Base-by-base conservation (phyloP, 768 basidiomycete genomes). In the Cystofilobasidium ferigula region DNA sequence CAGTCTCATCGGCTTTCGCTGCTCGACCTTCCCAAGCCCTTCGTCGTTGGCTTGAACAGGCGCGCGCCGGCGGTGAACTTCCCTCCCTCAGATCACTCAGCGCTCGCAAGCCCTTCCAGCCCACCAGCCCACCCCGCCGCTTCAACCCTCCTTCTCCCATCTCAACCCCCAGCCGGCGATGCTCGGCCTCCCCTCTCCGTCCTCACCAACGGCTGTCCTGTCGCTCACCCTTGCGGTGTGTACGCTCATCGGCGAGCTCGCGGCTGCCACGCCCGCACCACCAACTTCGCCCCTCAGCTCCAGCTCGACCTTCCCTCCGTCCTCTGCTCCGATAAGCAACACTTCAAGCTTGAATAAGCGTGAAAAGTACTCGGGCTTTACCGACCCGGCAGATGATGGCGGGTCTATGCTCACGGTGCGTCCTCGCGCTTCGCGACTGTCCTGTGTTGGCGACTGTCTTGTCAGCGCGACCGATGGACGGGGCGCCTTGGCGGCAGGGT, bases 321-420 rank as follows among this genome's bases (percentile, higher is more conserved):
- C n/a, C n/a, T n/a, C n/a, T n/a, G n/a, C n/a, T n/a, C 61, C 42
- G 28, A 24, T 28, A 53, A 24, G n/a, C 40, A 38, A 35, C 5
- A 18, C 7, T 42, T n/a, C n/a, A n/a, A 14, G 40, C 40, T 18
- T 42, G 40, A 18, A 3, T 18, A 42, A 42, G 24, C 62, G 42
- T 13, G 54, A 36, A 12, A 2, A 30, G 22, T 30, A 42, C 32
- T 32, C 43, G 18, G 58, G 58, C 36, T 64, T 56, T 26, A 26
- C 10, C 30, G 57, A 64, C 34, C 63, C 63, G 22, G 10, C 24
- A 20, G 12, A 13, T 32, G 22, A 30, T 16, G 63, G 63, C n/a
- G 63, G 63, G 18, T 3, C 9, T 14, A 64, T 64, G 63, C 63
- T 64, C 28, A 64, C 63, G n/a, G 62, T 63, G 7, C 45, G 61